Evolutionary conservation across 257 asterid species (phyloP).

Genomic region (Rauvolfia tetraphylla): DNA sequence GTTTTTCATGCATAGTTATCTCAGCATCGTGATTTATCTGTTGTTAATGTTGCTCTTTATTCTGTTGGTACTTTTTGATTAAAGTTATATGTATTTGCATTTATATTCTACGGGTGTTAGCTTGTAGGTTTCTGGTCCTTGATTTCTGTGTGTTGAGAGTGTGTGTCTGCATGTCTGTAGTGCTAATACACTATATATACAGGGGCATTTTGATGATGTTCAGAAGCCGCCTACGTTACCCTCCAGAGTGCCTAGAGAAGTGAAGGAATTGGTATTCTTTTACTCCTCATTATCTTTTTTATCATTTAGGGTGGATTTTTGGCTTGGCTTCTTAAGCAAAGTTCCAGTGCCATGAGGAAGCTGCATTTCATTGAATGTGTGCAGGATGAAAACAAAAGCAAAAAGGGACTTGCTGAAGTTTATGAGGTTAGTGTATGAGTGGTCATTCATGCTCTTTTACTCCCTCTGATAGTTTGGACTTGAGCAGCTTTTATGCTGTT

Average conservation of each 20-base stretch:
- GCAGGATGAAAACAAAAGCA: conserved; percentile 95
- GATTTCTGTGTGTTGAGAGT: background rate
- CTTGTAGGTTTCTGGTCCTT: background rate
- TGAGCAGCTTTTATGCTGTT: background rate
- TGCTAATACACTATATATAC: conserved; percentile 12
- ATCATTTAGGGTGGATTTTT: conserved; percentile 14
- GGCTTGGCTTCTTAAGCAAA: conserved; percentile 12
- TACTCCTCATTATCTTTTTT: conserved; percentile 10
- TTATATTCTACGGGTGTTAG: background rate
- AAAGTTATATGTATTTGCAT: background rate
- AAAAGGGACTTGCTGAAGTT: conserved; percentile 85
- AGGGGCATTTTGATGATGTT: conserved; percentile 90
- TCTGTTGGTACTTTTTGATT: background rate
- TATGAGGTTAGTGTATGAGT: conserved; percentile 65
- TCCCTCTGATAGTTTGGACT: background rate
- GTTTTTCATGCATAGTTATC: too few relatives aligned
- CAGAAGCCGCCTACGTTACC: conserved; percentile 63
- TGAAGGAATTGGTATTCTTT: conserved; percentile 58
- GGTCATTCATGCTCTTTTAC: background rate
- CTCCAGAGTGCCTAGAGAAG: conserved; percentile 63
- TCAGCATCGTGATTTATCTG: background rate
- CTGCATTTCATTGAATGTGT: conserved; percentile 9
- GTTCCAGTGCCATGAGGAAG: conserved; percentile 1
- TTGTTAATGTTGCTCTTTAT: background rate
- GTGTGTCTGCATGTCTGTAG: background rate